phyloP scores from a whole-genome alignment of 257 asterid species.

The Nicotiana benthamiana region DNA sequence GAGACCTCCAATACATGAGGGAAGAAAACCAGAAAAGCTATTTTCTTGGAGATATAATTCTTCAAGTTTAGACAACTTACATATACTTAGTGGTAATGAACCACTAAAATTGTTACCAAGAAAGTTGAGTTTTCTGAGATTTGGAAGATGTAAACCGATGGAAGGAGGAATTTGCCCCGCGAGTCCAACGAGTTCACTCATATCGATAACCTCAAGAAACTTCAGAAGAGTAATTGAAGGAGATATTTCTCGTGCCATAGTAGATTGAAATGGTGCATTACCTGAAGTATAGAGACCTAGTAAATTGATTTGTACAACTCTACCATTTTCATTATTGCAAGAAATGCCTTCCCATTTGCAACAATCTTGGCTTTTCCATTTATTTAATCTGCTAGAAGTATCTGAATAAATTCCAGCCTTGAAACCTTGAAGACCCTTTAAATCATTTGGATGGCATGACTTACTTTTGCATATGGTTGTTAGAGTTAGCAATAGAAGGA shows the following conservation, averaged over 20 bases:
- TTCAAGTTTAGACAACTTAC: constrained; percentile 43
- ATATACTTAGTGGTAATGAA: constrained; percentile 37
- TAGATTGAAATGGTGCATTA: constrained; percentile 31
- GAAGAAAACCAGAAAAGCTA: constrained; percentile 32
- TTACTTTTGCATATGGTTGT: neutral
- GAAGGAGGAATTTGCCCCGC: constrained; percentile 35
- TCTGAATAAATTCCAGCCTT: constrained; percentile 33
- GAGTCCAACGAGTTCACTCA: constrained; percentile 33
- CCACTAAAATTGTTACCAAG: constrained; percentile 30
- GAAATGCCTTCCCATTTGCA: constrained; percentile 56
- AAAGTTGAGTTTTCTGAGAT: constrained; percentile 32
- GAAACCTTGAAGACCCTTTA: constrained; percentile 39
- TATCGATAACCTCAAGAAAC: constrained; percentile 40
- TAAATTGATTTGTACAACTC: constrained; percentile 49
- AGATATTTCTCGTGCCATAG: constrained; percentile 40
- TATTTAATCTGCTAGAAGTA: constrained; percentile 30
- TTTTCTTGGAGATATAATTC: constrained; percentile 34
- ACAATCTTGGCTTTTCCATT: constrained; percentile 39
- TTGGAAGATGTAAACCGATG: constrained; percentile 38
- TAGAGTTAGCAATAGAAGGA: constrained; percentile 26
- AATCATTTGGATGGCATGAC: constrained; percentile 49
- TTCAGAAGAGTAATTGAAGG: constrained; percentile 33
- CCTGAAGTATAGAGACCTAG: constrained; percentile 35
- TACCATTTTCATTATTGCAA: constrained; percentile 31
- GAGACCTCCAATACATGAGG: constrained; percentile 36